Conservation (phyloP, 805 yeast genomes). For the Brettanomyces anomalus region DNA sequence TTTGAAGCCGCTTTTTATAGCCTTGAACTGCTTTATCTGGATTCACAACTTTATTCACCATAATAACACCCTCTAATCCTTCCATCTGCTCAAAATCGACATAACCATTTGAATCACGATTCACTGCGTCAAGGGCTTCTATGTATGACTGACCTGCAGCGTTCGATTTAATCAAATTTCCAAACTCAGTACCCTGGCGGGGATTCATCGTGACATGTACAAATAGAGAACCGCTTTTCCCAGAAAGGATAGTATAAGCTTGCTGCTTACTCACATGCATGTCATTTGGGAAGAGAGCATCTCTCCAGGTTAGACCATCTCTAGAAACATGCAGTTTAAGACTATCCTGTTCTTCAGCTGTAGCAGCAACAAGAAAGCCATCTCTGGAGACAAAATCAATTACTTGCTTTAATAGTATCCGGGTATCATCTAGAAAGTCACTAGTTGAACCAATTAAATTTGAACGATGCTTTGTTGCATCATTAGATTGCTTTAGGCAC, state of each 20-base stretch:
- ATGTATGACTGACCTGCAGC: conserved; percentile 82
- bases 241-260: conserved; percentile 70
- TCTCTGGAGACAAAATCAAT: conserved; percentile 68
- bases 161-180: conserved; percentile 75
- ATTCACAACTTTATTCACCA: conserved; percentile 62
- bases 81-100: conserved; percentile 82
- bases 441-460: conserved; percentile 41
- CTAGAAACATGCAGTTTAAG: conserved; percentile 61
- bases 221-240: conserved; percentile 59
- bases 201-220: conserved; percentile 67
- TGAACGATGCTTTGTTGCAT: conserved; percentile 23
- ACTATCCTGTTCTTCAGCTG: conserved; percentile 37
- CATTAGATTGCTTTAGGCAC: conserved; percentile 44
- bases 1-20: conserved; percentile 39
- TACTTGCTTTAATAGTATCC: conserved; percentile 40
- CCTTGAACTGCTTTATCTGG: conserved; percentile 35
- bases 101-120: conserved; percentile 60
- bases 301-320: conserved; percentile 66
- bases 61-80: conserved; percentile 77
- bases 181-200: conserved; percentile 49
- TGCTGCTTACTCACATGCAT: conserved; percentile 49
- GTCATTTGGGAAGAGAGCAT: conserved; percentile 64
- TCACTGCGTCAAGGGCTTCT: conserved; percentile 54
- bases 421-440: conserved; percentile 32
- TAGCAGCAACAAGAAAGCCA: conserved; percentile 63